A percentile compares a stretch with the other conserved stretches of the same genome.
phyloP scores from a whole-genome alignment of 2,329 filamentous ascomycete genomes.

The Neonectria magnoliae region DNA sequence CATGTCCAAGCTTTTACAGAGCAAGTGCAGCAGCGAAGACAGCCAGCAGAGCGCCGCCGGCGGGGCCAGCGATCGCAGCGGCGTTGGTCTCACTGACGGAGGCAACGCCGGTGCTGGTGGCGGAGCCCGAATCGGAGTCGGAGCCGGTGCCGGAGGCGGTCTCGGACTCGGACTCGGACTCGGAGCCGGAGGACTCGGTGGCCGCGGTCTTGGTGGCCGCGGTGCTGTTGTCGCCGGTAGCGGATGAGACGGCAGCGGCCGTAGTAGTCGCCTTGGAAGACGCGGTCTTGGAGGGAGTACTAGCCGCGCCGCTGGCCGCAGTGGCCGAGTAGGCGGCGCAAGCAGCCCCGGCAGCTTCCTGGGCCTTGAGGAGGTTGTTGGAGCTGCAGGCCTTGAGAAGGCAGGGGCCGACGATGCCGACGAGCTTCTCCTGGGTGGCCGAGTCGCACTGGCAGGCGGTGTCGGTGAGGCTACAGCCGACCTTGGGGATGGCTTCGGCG shows the following conservation, averaged over 20 bases:
- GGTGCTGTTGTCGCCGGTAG: not conserved
- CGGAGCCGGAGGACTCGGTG: not conserved
- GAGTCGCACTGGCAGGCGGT: conserved; percentile 53
- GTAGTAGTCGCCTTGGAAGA: conserved; percentile 16
- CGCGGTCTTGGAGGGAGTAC: conserved; percentile 7
- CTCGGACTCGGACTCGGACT: not conserved
- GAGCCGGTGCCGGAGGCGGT: conserved; percentile 7
- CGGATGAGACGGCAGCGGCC: not conserved
- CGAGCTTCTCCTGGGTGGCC: conserved; percentile 45
- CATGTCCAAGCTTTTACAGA: conserved; percentile 40
- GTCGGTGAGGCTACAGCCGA: conserved; percentile 51
- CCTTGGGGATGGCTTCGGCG: conserved; percentile 45
- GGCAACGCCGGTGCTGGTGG: not conserved
- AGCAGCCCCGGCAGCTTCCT: conserved; percentile 43
- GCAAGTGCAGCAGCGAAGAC: conserved; percentile 46
- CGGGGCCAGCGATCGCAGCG: conserved; percentile 41
- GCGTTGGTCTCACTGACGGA: conserved; percentile 28
- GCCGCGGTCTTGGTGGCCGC: conserved; percentile 9
- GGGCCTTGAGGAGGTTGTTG: conserved; percentile 45
- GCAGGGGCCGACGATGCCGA: conserved; percentile 45
- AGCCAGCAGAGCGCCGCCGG: conserved; percentile 44
- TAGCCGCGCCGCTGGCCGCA: conserved; percentile 19
- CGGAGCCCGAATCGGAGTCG: not conserved
- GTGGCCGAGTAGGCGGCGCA: conserved; percentile 42
- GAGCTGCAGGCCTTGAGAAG: conserved; percentile 48